A percentile compares a stretch with the other conserved stretches of the same genome.
Evolutionary conservation across 129 eudicot species (phyloP).

Genomic region (Artemisia tridentata): DNA sequence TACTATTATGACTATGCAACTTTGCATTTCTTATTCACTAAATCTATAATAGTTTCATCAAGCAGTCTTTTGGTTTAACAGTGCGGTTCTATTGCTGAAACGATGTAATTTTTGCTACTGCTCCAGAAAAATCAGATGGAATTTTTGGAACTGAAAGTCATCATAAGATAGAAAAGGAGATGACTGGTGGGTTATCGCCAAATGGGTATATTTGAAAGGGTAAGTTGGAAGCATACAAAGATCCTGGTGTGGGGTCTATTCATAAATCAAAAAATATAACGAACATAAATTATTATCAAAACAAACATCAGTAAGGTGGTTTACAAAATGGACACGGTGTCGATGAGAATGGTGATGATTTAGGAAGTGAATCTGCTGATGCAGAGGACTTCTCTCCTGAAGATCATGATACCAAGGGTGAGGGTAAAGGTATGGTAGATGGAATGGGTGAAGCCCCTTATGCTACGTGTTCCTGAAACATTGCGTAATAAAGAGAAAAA

Average conservation of each 20-base stretch:
- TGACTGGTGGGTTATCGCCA: constrained; percentile 60
- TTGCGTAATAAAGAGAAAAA: too few species aligned
- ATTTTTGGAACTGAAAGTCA: constrained; percentile 29
- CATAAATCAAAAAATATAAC: not conserved
- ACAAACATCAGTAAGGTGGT: constrained; percentile 22
- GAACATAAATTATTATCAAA: not conserved
- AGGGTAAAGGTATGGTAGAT: too few species aligned
- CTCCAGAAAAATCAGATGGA: constrained; percentile 4
- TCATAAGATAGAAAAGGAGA: constrained; percentile 56
- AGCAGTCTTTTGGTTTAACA: too few species aligned
- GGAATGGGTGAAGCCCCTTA: too few species aligned
- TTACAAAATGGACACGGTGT: constrained; percentile 35
- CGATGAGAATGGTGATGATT: constrained; percentile 49
- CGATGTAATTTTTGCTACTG: not conserved
- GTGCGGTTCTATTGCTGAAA: too few species aligned
- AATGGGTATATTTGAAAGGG: constrained; percentile 48
- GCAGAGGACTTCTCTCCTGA: constrained; percentile 68
- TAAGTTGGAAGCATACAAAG: constrained; percentile 26
- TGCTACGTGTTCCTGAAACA: too few species aligned
- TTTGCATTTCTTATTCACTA: too few species aligned
- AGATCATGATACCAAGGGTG: constrained; percentile 58
- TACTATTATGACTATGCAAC: too few species aligned
- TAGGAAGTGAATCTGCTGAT: constrained; percentile 75
- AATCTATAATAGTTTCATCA: too few species aligned
- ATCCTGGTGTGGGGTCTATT: not conserved